phyloP scores from a whole-genome alignment of 1,284 basidiomycete genomes.

The Athelia psychrophila region DNA sequence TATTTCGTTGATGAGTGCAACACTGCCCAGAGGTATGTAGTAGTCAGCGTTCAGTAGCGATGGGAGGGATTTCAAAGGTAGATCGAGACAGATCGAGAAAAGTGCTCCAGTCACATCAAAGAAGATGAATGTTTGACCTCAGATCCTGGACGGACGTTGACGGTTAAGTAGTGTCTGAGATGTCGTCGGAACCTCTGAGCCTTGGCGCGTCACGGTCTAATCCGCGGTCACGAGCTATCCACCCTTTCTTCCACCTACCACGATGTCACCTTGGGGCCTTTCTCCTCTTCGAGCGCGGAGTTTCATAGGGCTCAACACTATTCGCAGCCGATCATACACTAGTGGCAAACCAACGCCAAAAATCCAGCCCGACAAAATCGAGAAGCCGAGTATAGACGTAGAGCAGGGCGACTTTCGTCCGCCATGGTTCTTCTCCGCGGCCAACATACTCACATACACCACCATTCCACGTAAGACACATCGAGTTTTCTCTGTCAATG shows the following conservation, averaged over 20 bases:
- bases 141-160: too few relatives aligned
- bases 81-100: too few relatives aligned
- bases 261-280: not conserved
- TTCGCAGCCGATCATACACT: not conserved
- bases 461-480: conserved; percentile 46
- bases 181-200: too few relatives aligned
- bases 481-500: not conserved
- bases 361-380: not conserved
- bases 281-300: not conserved
- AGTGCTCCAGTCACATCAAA: too few relatives aligned
- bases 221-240: not conserved
- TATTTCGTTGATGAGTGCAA: too few relatives aligned
- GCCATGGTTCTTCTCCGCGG: conserved; percentile 50
- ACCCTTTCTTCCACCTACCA: not conserved
- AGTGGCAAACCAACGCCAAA: not conserved
- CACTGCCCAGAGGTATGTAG: too few relatives aligned
- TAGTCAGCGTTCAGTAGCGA: too few relatives aligned
- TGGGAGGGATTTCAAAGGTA: too few relatives aligned
- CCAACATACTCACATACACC: conserved; percentile 42
- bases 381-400: conserved; percentile 8
- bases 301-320: not conserved
- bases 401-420: conserved; percentile 44
- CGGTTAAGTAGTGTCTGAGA: too few relatives aligned
- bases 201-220: not conserved
- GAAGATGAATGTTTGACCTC: too few relatives aligned